These are phyloP conservation scores for Phytophthora capsici DNA, from an alignment of 352 stramenopile genomes.

Conservation along the genomic window DNA sequence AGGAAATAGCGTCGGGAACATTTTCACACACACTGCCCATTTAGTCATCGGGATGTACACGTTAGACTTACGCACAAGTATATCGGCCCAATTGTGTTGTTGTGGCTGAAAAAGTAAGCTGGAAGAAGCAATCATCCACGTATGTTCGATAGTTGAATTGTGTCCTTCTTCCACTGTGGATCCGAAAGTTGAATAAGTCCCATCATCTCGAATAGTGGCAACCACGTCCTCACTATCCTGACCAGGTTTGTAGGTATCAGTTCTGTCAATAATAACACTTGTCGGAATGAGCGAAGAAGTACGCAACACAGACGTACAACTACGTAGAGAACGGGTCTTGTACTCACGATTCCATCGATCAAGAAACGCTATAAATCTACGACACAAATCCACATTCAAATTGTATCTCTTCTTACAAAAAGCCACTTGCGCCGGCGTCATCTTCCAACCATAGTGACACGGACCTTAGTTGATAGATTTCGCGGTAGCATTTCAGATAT, in stretches of 20 bases:
- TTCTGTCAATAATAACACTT: slow-evolving; percentile 4
- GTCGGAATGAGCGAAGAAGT: no score
- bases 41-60: background rate
- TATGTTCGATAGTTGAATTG: no score
- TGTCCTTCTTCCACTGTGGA: slow-evolving; percentile 2
- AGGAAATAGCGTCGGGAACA: slow-evolving; percentile 24
- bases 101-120: background rate
- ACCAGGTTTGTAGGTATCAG: no score
- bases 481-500: slow-evolving; percentile 11
- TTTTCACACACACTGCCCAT: slow-evolving; percentile 13
- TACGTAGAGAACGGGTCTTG: background rate
- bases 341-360: background rate
- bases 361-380: background rate
- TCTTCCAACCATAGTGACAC: slow-evolving; percentile 9
- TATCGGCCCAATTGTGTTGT: background rate
- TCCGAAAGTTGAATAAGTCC: slow-evolving; percentile 9
- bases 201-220: background rate
- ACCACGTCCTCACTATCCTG: background rate
- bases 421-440: background rate
- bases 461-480: background rate
- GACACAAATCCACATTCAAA: background rate
- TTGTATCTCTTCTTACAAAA: slow-evolving; percentile 8
- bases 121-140: slow-evolving; percentile 5
- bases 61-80: slow-evolving; percentile 15
- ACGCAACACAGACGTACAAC: no score